Conservation (phyloP, 495 filamentous ascomycete genomes). For the Talaromyces borbonicus region DNA sequence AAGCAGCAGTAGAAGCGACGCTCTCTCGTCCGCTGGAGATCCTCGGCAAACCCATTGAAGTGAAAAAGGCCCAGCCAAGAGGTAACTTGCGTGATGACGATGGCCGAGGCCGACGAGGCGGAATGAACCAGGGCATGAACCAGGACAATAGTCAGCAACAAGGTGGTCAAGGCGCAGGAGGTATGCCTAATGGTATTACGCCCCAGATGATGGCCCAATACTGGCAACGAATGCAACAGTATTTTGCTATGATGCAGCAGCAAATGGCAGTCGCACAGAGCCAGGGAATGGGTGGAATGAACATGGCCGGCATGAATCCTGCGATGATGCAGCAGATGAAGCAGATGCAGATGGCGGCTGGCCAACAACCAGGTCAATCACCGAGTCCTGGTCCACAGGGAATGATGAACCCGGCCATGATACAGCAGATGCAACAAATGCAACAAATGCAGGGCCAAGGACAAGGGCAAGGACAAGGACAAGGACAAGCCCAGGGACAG, state of each 20-base stretch:
- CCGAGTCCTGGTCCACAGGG: slow-evolving; percentile 31
- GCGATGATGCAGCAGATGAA: slow-evolving; percentile 76
- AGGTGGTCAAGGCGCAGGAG: slow-evolving; percentile 29
- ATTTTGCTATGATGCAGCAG: slow-evolving; percentile 90
- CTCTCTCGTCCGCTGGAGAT: slow-evolving; percentile 78
- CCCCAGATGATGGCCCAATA: slow-evolving; percentile 98
- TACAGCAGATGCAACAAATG: slow-evolving; percentile 59
- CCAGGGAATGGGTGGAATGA: slow-evolving; percentile 43
- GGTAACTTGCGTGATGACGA: slow-evolving; percentile 92
- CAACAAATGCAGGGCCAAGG: slow-evolving; percentile 45
- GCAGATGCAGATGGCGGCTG: slow-evolving; percentile 52
- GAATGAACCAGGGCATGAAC: slow-evolving; percentile 49
- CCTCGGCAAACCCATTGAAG: slow-evolving; percentile 90
- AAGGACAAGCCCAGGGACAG: slow-evolving; percentile 14
- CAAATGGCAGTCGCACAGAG: slow-evolving; percentile 44
- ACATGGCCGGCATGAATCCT: slow-evolving; percentile 63
- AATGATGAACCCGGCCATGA: slow-evolving; percentile 52
- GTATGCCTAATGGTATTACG: slow-evolving; percentile 57
- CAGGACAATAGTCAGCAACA: slow-evolving; percentile 41
- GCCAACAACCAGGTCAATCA: slow-evolving; percentile 33
- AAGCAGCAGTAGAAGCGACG: slow-evolving; percentile 87
- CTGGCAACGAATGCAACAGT: slow-evolving; percentile 94
- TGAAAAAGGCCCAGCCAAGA: slow-evolving; percentile 94
- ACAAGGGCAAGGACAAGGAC: slow-evolving; percentile 35
- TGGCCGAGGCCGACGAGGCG: slow-evolving; percentile 53